Evolutionary conservation across 2,329 filamentous ascomycete genomes (phyloP).

Genomic region (Pleomassaria siparia): DNA sequence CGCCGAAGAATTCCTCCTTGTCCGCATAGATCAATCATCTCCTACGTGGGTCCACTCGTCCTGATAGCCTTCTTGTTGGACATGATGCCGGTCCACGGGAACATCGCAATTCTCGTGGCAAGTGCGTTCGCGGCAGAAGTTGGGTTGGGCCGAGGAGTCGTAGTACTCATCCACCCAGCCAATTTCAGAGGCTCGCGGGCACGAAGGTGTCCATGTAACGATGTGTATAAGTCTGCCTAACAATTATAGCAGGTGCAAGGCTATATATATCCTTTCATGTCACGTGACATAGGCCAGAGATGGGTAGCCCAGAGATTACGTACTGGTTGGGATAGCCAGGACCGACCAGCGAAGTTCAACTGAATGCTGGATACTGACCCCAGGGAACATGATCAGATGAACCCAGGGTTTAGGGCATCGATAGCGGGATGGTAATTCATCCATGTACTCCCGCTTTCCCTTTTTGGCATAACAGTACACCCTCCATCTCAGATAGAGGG

Average conservation of each 20-base stretch:
- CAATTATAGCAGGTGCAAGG: no score
- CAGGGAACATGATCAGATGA: no score
- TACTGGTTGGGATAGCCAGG: background rate
- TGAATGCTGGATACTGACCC: background rate
- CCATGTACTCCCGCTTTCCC: no score
- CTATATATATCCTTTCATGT: no score
- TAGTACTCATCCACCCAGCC: background rate
- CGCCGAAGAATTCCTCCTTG: background rate
- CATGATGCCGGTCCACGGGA: background rate
- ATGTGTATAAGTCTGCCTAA: no score
- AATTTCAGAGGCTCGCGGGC: background rate
- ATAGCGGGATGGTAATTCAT: no score
- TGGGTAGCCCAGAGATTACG: background rate
- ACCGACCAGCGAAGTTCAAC: background rate
- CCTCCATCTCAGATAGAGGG: no score
- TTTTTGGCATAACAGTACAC: no score
- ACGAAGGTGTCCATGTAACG: no score
- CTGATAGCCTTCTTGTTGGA: background rate
- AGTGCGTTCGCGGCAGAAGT: background rate
- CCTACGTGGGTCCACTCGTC: background rate
- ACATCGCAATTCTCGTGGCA: background rate
- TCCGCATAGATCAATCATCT: background rate
- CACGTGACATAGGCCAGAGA: no score
- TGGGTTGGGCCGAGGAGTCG: background rate
- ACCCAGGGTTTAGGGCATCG: no score